A percentile compares a stretch with the other conserved stretches of the same genome.
These are phyloP conservation scores for Colletotrichum zoysiae DNA, from an alignment of 2,329 filamentous ascomycete genomes.

Conservation along the genomic window DNA sequence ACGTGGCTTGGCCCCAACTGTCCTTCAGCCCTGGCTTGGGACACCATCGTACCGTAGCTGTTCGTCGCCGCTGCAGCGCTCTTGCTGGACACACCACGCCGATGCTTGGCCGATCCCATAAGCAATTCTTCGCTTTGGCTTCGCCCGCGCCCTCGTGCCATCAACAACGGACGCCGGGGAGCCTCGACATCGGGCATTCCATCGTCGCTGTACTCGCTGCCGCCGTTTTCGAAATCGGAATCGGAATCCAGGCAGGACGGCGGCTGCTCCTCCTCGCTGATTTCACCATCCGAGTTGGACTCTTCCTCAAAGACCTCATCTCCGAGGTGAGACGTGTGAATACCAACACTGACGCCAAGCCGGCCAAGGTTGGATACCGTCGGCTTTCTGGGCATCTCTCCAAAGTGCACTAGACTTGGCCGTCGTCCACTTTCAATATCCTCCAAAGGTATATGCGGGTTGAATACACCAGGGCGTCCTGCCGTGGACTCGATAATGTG, in stretches of 20 bases:
- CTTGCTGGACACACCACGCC: slow-evolving; percentile 38
- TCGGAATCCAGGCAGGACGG: slow-evolving; percentile 49
- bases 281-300: slow-evolving; percentile 50
- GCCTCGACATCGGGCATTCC: slow-evolving; percentile 43
- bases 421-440: slow-evolving; percentile 50
- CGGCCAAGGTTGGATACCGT: slow-evolving; percentile 64
- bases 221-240: slow-evolving; percentile 50
- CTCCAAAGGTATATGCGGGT: slow-evolving; percentile 53
- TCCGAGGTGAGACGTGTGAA: slow-evolving; percentile 80
- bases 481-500: slow-evolving; percentile 59
- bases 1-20: slow-evolving; percentile 30
- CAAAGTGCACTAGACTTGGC: slow-evolving; percentile 69
- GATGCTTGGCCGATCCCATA: slow-evolving; percentile 29
- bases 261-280: slow-evolving; percentile 56
- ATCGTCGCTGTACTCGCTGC: slow-evolving; percentile 49
- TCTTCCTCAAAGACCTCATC: slow-evolving; percentile 67
- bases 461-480: slow-evolving; percentile 58
- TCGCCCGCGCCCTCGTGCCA: slow-evolving; percentile 32
- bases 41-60: slow-evolving; percentile 46
- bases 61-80: slow-evolving; percentile 21
- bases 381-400: slow-evolving; percentile 72
- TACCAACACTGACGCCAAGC: slow-evolving; percentile 77
- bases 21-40: slow-evolving; percentile 37
- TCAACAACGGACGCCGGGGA: slow-evolving; percentile 42
- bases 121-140: slow-evolving; percentile 40